These are phyloP conservation scores for Boeremia lycopersici DNA, from an alignment of 2,329 filamentous ascomycete genomes.

Conservation along the genomic window DNA sequence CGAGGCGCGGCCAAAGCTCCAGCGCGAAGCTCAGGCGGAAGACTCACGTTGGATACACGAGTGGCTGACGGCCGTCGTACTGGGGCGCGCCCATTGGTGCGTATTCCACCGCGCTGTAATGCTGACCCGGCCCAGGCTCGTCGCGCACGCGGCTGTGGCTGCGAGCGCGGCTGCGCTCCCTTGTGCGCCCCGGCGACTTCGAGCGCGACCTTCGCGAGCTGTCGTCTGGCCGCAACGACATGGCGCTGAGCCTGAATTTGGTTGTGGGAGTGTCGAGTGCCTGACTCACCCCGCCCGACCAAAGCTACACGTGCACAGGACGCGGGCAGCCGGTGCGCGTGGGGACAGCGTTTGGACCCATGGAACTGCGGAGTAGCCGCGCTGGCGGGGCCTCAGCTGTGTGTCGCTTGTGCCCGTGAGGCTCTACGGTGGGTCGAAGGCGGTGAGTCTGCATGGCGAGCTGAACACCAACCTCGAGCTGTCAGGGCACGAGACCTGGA, in stretches of 20 bases:
- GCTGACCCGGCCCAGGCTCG: constrained; percentile 12
- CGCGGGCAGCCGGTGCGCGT: constrained; percentile 9
- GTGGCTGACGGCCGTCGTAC: constrained; percentile 51
- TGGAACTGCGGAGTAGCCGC: neutral
- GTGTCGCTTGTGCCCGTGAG: constrained; percentile 17
- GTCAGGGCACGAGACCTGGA: neutral
- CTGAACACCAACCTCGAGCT: neutral
- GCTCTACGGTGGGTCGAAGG: constrained; percentile 15
- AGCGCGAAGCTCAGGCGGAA: constrained; percentile 1
- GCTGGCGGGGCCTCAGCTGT: constrained; percentile 4
- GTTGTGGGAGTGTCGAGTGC: neutral
- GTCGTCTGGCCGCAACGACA: constrained; percentile 52
- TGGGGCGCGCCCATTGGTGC: constrained; percentile 36
- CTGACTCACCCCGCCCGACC: neutral
- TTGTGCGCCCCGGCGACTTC: constrained; percentile 49
- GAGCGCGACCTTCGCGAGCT: constrained; percentile 47
- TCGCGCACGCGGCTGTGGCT: constrained; percentile 31
- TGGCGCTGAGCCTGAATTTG: constrained; percentile 17
- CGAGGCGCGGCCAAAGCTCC: neutral
- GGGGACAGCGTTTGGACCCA: constrained; percentile 3
- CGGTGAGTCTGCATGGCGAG: neutral
- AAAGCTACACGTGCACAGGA: constrained; percentile 5
- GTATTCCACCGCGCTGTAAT: constrained; percentile 12
- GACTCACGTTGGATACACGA: constrained; percentile 45
- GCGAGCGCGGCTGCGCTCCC: constrained; percentile 41